These are phyloP conservation scores for Plasmodium vinckei DNA, from an alignment of 169 alveolate species.

Conservation along the genomic window DNA sequence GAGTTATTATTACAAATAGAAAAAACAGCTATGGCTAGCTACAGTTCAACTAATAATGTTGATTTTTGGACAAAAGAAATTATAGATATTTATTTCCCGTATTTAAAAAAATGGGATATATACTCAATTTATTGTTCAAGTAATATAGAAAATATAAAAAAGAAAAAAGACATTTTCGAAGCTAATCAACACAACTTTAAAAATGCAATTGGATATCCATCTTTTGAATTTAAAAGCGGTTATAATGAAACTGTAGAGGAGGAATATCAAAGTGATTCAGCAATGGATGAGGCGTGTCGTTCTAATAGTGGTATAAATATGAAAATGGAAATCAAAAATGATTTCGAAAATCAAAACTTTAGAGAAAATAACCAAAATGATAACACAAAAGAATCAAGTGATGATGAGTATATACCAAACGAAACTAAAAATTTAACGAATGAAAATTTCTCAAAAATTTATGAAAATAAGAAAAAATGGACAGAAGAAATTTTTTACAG, in stretches of 20 bases:
- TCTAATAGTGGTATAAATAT: background rate
- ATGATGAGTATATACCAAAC: background rate
- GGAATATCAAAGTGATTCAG: background rate
- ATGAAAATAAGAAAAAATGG: background rate
- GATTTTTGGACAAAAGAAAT: constrained; percentile 72
- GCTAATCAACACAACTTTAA: constrained; percentile 31
- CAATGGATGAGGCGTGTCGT: background rate
- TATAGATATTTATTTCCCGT: constrained; percentile 67
- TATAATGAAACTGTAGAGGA: background rate
- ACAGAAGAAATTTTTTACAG: constrained; percentile 5
- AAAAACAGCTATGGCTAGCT: constrained; percentile 23
- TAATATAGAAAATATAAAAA: constrained; percentile 61
- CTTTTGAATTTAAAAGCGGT: constrained; percentile 35
- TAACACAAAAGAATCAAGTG: background rate
- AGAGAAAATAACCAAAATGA: too few species aligned
- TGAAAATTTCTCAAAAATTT: background rate
- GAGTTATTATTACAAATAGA: background rate
- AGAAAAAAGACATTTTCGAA: constrained; percentile 39
- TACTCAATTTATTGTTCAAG: constrained; percentile 74
- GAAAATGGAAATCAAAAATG: too few species aligned
- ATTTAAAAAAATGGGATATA: constrained; percentile 70
- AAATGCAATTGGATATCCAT: constrained; percentile 70
- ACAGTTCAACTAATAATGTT: constrained; percentile 54
- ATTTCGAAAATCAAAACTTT: too few species aligned
- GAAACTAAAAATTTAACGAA: background rate